Evolutionary conservation across 2,329 filamentous ascomycete genomes (phyloP).

Genomic region (Fusarium metavorans): DNA sequence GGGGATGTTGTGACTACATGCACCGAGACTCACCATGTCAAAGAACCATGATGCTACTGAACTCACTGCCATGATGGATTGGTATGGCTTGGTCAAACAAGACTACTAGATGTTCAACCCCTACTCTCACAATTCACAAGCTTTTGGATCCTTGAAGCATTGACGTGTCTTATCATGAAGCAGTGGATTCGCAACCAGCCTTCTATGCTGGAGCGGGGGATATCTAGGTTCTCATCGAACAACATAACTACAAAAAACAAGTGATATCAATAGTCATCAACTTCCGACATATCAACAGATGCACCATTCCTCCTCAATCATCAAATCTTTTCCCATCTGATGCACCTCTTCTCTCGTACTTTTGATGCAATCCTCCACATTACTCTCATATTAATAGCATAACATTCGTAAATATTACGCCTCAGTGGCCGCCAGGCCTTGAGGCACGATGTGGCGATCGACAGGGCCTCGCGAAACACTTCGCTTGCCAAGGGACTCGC

Average conservation of each 20-base stretch:
- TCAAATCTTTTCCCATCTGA: conserved; percentile 7
- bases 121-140: too few species aligned
- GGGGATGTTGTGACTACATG: neutral
- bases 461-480: conserved; percentile 37
- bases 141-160: too few species aligned
- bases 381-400: conserved; percentile 7
- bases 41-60: too few species aligned
- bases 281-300: neutral
- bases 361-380: neutral
- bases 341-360: conserved; percentile 3
- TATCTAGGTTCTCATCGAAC: conserved; percentile 37
- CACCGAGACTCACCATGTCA: too few species aligned
- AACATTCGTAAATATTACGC: conserved; percentile 24
- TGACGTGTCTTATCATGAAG: neutral
- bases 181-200: conserved; percentile 12
- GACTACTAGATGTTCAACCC: too few species aligned
- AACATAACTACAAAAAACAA: conserved; percentile 30
- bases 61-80: too few species aligned
- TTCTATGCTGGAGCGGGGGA: conserved; percentile 22
- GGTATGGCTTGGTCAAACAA: too few species aligned
- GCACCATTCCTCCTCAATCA: conserved; percentile 8
- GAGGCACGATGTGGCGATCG: conserved; percentile 41
- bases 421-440: conserved; percentile 44
- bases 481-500: conserved; percentile 49
- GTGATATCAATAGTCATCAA: conserved; percentile 28